Evolutionary conservation across 2,329 filamentous ascomycete species (phyloP).

Genomic region (Talaromyces albobiverticillius): DNA sequence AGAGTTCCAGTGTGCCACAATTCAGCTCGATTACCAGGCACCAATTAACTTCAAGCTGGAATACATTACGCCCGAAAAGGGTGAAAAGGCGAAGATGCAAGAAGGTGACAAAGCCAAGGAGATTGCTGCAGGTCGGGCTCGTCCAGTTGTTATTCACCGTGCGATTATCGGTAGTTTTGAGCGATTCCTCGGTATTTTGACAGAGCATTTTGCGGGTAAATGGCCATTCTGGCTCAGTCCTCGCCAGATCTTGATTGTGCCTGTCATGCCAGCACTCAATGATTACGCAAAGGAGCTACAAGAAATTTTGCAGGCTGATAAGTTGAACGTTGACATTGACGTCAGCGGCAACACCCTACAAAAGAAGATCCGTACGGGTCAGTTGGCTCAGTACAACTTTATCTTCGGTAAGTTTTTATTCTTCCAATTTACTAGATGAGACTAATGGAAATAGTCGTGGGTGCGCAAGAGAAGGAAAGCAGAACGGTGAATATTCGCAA

Average conservation of each 20-base stretch:
- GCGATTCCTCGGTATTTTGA: constrained; percentile 51
- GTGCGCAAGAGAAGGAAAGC: constrained; percentile 59
- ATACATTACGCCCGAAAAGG: constrained; percentile 70
- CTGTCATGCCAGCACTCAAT: constrained; percentile 49
- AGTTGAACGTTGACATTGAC: constrained; percentile 49
- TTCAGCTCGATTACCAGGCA: constrained; percentile 88
- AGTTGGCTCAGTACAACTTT: constrained; percentile 51
- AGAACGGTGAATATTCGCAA: constrained; percentile 63
- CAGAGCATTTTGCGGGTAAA: constrained; percentile 51
- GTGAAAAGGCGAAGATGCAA: constrained; percentile 19
- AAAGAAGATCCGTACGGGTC: constrained; percentile 52
- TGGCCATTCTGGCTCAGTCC: constrained; percentile 55
- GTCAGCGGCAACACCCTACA: constrained; percentile 49
- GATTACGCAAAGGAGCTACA: constrained; percentile 50
- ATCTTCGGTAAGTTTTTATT: constrained; percentile 43
- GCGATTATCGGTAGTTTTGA: constrained; percentile 52
- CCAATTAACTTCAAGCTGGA: constrained; percentile 83
- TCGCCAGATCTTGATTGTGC: constrained; percentile 49
- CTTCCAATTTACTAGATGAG: background rate
- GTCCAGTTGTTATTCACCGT: constrained; percentile 52
- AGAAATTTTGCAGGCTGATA: constrained; percentile 41
- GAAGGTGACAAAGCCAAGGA: constrained; percentile 32
- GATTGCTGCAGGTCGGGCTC: constrained; percentile 41
- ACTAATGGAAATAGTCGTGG: constrained; percentile 50
- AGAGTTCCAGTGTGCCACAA: constrained; percentile 87